phyloP scores from a whole-genome alignment of 768 basidiomycete genomes.

The Chalciporus chontae region DNA sequence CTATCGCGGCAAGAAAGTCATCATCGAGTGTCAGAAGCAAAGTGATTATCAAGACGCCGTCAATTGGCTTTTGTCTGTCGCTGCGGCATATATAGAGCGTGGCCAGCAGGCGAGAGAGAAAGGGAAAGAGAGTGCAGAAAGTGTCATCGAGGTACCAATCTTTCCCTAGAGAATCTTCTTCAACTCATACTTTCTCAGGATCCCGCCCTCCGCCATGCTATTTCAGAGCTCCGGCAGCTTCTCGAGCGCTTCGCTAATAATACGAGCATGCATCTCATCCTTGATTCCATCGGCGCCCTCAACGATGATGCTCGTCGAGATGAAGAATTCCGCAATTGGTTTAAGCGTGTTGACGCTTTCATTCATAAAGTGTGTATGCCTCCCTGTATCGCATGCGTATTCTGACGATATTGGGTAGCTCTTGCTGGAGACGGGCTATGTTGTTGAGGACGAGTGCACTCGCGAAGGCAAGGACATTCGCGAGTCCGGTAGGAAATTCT shows the following conservation, averaged over 20 bases:
- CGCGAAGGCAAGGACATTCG: conserved; percentile 58
- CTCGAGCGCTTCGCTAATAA: conserved; percentile 90
- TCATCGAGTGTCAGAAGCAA: conserved; percentile 91
- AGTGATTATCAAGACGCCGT: conserved; percentile 83
- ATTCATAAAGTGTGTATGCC: conserved; percentile 51
- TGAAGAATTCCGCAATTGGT: conserved; percentile 72
- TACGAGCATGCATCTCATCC: conserved; percentile 58
- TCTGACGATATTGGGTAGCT: conserved; percentile 36
- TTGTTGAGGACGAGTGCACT: conserved; percentile 76
- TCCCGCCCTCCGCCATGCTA: conserved; percentile 51
- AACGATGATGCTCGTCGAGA: conserved; percentile 75
- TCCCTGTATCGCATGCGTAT: background rate
- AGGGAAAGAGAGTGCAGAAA: conserved; percentile 25
- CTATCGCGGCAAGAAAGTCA: conserved; percentile 89
- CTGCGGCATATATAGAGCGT: conserved; percentile 61
- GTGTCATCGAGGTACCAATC: conserved; percentile 11
- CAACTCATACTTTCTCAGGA: conserved; percentile 37
- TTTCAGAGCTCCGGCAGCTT: conserved; percentile 67
- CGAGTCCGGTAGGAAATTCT: conserved; percentile 75
- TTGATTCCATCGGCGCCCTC: conserved; percentile 67
- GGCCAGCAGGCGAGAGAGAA: conserved; percentile 39
- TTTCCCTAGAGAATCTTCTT: conserved; percentile 4
- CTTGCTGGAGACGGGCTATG: conserved; percentile 78
- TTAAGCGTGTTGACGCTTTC: conserved; percentile 56
- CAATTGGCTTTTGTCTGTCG: conserved; percentile 62